Evolutionary conservation across 805 yeast species (phyloP).

Genomic region (Cephaloascus fragrans): DNA sequence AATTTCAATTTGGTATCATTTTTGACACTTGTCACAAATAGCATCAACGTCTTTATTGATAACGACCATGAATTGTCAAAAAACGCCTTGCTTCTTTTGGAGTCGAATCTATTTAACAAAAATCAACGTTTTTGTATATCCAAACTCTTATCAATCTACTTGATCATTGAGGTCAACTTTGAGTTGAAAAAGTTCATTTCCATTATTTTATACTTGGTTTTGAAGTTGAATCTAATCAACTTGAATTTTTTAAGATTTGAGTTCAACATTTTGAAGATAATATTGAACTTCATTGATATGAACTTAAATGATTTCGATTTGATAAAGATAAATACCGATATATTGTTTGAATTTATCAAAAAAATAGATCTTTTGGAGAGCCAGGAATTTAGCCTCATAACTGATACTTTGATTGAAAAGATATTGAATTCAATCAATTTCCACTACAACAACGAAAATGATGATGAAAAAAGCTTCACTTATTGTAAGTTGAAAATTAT

Average conservation of each 20-base stretch:
- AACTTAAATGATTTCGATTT: background rate
- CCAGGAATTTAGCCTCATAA: slow-evolving; percentile 30
- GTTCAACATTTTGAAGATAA: background rate
- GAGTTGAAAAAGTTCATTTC: background rate
- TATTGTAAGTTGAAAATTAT: slow-evolving; percentile 63
- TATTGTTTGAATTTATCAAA: background rate
- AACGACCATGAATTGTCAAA: slow-evolving; percentile 9
- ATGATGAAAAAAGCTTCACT: slow-evolving; percentile 42
- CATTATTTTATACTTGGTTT: background rate
- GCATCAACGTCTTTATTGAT: background rate
- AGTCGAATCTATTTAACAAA: slow-evolving; percentile 10
- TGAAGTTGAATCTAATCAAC: background rate
- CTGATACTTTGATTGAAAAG: slow-evolving; percentile 34
- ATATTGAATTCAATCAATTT: slow-evolving; percentile 34
- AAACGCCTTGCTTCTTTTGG: slow-evolving; percentile 8
- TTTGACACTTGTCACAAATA: background rate
- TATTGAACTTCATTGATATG: background rate
- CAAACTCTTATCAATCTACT: slow-evolving; percentile 5
- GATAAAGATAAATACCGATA: background rate
- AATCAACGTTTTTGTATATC: slow-evolving; percentile 10
- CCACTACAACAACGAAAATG: slow-evolving; percentile 31
- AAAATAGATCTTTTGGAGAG: slow-evolving; percentile 1
- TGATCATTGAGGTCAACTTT: background rate
- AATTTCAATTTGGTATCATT: background rate
- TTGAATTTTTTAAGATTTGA: background rate